A percentile compares a stretch with the other conserved stretches of the same genome.
Evolutionary conservation across 495 filamentous ascomycete species (phyloP).

Genomic region (Sabuloglossum arenarium): DNA sequence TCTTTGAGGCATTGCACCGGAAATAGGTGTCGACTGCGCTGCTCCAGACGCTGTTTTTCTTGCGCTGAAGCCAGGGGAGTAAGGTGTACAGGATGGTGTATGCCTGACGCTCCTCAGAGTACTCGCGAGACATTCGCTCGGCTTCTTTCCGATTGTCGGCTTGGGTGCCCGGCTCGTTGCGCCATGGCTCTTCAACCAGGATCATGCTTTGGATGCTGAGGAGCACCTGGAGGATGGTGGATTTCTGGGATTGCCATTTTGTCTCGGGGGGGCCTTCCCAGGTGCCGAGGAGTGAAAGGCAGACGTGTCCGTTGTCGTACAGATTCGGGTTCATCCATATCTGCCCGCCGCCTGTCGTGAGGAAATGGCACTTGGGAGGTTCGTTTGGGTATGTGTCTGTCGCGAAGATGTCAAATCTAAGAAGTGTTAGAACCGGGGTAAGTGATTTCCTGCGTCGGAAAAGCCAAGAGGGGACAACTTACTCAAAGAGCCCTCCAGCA

Average conservation of each 20-base stretch:
- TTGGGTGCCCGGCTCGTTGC: constrained; percentile 35
- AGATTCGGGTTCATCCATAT: constrained; percentile 38
- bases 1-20: background rate
- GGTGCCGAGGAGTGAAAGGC: constrained; percentile 37
- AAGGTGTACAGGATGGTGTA: background rate
- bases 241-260: constrained; percentile 28
- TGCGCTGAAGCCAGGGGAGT: background rate
- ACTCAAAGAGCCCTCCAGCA: background rate
- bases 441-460: background rate
- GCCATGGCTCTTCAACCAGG: constrained; percentile 31
- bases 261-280: constrained; percentile 26
- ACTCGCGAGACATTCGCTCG: background rate
- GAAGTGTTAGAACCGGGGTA: background rate
- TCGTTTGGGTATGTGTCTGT: constrained; percentile 22
- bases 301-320: constrained; percentile 34
- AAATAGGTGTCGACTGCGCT: background rate
- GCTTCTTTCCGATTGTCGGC: background rate
- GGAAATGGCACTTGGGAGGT: constrained; percentile 30
- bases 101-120: background rate
- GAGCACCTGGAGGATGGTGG: constrained; percentile 37
- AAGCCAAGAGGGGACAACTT: background rate
- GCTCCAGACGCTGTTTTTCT: background rate
- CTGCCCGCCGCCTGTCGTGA: constrained; percentile 25
- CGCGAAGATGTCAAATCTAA: background rate
- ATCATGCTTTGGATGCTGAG: constrained; percentile 43